These are phyloP conservation scores for Eimeria nieschulzi DNA, from an alignment of 169 alveolate species.

Conservation along the genomic window DNA sequence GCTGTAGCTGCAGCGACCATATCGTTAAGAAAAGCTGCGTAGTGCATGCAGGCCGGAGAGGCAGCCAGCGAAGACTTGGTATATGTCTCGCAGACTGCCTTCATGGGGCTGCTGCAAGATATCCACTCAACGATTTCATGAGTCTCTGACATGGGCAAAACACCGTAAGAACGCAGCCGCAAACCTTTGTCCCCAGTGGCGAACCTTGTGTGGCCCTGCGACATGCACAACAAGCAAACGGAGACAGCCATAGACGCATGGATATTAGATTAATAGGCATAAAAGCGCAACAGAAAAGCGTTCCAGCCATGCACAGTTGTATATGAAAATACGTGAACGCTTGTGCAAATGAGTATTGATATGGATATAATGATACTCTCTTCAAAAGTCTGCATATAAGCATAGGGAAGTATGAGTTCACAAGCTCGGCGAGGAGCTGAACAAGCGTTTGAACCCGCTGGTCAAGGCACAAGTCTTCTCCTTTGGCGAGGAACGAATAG, in stretches of 20 bases:
- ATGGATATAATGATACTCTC: too few species aligned
- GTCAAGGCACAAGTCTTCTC: conserved; percentile 45
- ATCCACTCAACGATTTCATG: conserved; percentile 67
- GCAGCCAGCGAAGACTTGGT: neutral
- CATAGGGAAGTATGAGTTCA: too few species aligned
- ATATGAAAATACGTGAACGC: too few species aligned
- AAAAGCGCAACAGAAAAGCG: too few species aligned
- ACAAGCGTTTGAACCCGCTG: conserved; percentile 38
- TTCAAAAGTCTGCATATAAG: too few species aligned
- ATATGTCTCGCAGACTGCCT: neutral
- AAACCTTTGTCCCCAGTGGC: conserved; percentile 1
- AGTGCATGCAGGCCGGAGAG: conserved; percentile 4
- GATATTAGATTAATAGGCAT: too few species aligned
- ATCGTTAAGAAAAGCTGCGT: neutral
- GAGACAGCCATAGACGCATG: neutral
- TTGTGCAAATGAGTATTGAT: too few species aligned
- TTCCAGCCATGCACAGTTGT: too few species aligned
- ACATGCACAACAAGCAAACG: neutral
- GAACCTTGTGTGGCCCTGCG: neutral
- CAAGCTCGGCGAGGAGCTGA: neutral
- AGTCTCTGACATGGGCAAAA: conserved; percentile 9
- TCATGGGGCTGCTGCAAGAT: neutral
- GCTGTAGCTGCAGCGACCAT: conserved; percentile 7
- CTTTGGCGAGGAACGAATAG: conserved; percentile 16
- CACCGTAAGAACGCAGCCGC: conserved; percentile 44